phyloP scores from a whole-genome alignment of 306 rosid species.

The Vigna mungo region DNA sequence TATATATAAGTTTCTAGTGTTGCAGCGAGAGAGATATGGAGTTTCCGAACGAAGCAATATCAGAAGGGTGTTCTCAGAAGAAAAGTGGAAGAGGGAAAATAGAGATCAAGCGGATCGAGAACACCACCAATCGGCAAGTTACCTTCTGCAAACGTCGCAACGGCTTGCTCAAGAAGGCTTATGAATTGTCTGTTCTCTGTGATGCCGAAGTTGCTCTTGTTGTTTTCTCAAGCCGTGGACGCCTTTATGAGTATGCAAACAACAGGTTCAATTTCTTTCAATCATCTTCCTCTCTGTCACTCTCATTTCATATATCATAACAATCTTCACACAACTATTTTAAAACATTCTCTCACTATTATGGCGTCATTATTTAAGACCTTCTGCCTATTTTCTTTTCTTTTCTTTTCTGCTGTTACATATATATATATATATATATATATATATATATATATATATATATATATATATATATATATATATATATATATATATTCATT shows the following conservation, averaged over 20 bases:
- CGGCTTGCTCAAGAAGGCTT: slow-evolving; percentile 85
- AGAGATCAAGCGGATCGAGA: slow-evolving; percentile 83
- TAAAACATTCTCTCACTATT: background rate
- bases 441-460: too few species aligned
- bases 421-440: too few species aligned
- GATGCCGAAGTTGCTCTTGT: slow-evolving; percentile 92
- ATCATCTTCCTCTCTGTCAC: background rate
- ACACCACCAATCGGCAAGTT: slow-evolving; percentile 83
- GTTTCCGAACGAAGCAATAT: slow-evolving; percentile 49
- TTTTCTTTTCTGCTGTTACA: background rate
- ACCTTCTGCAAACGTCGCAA: slow-evolving; percentile 90
- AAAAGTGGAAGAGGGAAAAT: slow-evolving; percentile 85
- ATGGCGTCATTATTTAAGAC: background rate
- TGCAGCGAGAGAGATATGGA: slow-evolving; percentile 51
- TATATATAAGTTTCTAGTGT: background rate
- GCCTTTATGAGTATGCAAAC: slow-evolving; percentile 85
- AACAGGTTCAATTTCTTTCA: slow-evolving; percentile 55
- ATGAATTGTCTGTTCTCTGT: slow-evolving; percentile 80
- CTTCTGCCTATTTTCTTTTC: background rate
- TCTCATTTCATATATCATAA: background rate
- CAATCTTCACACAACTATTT: background rate
- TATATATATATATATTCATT: too few species aligned
- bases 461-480: too few species aligned
- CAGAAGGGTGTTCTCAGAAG: slow-evolving; percentile 62
- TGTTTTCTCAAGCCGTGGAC: slow-evolving; percentile 84